Evolutionary conservation across 805 yeast species (phyloP).

Genomic region (Priceomyces haplophilus): DNA sequence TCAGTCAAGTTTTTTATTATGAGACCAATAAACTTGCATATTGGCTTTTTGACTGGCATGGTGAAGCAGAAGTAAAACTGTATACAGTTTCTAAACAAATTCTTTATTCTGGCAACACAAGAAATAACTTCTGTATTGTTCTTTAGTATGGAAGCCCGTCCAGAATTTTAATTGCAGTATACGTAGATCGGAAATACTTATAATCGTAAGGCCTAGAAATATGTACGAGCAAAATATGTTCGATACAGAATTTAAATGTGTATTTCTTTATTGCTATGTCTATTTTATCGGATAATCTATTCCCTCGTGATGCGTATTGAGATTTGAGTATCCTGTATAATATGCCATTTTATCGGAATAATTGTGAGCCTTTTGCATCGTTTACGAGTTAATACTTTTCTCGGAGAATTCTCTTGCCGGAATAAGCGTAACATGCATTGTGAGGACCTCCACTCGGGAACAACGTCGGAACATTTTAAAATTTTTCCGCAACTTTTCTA

Average conservation of each 20-base stretch:
- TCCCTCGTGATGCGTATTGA: background rate
- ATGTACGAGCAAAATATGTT: too few relatives aligned
- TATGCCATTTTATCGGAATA: background rate
- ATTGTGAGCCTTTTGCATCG: background rate
- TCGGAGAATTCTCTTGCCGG: background rate
- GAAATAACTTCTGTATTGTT: constrained; percentile 65
- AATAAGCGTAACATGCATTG: background rate
- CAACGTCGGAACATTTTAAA: background rate
- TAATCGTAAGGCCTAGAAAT: too few relatives aligned
- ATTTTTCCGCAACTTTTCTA: background rate
- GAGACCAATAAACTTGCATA: constrained; percentile 73
- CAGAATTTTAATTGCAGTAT: background rate
- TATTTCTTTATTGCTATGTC: too few relatives aligned
- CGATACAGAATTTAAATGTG: too few relatives aligned
- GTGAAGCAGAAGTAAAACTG: constrained; percentile 14
- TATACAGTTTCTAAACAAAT: constrained; percentile 42
- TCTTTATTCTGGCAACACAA: constrained; percentile 51
- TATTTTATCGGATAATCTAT: background rate
- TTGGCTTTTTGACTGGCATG: constrained; percentile 57
- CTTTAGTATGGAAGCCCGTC: too few relatives aligned
- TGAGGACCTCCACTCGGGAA: background rate
- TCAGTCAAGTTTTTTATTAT: constrained; percentile 41
- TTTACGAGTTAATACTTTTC: background rate
- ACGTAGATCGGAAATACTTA: background rate
- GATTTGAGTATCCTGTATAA: background rate